These are phyloP conservation scores for Sordaria brevicollis DNA, from an alignment of 495 filamentous ascomycete species.

Conservation along the genomic window DNA sequence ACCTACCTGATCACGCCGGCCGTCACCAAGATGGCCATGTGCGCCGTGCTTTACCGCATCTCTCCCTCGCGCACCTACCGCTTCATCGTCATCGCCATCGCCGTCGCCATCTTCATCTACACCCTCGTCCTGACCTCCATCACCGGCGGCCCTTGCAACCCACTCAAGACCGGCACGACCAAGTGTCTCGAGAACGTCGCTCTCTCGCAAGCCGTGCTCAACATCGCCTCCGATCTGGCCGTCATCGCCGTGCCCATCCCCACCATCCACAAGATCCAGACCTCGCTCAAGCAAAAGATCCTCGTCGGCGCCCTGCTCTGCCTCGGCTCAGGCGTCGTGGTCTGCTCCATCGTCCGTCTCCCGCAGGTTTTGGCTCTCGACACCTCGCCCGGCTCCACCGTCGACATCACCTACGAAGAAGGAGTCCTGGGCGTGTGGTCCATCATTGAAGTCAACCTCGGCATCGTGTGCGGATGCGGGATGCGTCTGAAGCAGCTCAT, in stretches of 20 bases:
- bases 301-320: conserved; percentile 8
- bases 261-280: conserved; percentile 20
- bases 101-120: conserved; percentile 7
- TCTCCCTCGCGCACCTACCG: conserved; percentile 7
- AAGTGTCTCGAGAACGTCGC: conserved; percentile 15
- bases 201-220: conserved; percentile 27
- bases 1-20: conserved; percentile 12
- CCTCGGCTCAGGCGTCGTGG: conserved; percentile 12
- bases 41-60: conserved; percentile 9
- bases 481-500: conserved; percentile 14
- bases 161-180: not conserved
- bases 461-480: conserved; percentile 26
- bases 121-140: conserved; percentile 9
- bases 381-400: not conserved
- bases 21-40: conserved; percentile 14
- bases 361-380: conserved; percentile 9
- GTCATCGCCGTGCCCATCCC: conserved; percentile 32
- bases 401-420: conserved; percentile 12
- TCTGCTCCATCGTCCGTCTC: conserved; percentile 16
- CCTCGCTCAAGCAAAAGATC: conserved; percentile 8
- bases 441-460: conserved; percentile 26
- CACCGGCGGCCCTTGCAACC: conserved; percentile 12
- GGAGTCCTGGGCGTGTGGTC: conserved; percentile 29
- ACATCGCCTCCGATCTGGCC: conserved; percentile 29
- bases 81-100: conserved; percentile 2